Percentiles rank a stretch among this genome's conserved stretches.
Conservation (phyloP, 306 rosid species). For the Begonia fuchsioides region DNA sequence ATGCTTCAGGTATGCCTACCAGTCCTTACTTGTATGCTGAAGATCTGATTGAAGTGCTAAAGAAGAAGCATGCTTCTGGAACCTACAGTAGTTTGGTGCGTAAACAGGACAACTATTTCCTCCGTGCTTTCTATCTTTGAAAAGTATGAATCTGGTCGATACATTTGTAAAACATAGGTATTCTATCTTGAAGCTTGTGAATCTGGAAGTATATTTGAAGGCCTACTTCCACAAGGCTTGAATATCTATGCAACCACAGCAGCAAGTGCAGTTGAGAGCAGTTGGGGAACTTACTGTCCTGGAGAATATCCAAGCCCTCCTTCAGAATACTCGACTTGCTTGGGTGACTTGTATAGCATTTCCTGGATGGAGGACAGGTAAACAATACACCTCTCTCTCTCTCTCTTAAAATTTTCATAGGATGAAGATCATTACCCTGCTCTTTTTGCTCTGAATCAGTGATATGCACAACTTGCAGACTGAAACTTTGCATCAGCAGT, state of each 20-base stretch:
- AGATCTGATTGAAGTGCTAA: conserved; percentile 27
- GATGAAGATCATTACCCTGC: not conserved
- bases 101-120: conserved; percentile 11
- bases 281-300: conserved; percentile 95
- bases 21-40: conserved; percentile 3
- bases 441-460: conserved; percentile 21
- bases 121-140: conserved; percentile 3
- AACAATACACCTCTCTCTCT: not conserved
- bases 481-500: conserved; percentile 75
- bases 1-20: conserved; percentile 27
- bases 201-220: conserved; percentile 91
- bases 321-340: conserved; percentile 68
- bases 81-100: conserved; percentile 64
- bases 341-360: conserved; percentile 85
- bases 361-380: conserved; percentile 99
- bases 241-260: conserved; percentile 87
- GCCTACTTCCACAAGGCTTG: conserved; percentile 70
- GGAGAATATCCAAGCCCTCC: conserved; percentile 82
- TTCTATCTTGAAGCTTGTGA: conserved; percentile 96
- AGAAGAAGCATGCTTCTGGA: conserved; percentile 50
- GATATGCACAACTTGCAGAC: conserved; percentile 63
- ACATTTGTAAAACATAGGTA: conserved; percentile 29
- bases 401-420: not conserved
- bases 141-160: conserved; percentile 5
- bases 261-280: conserved; percentile 76